A percentile compares a stretch with the other conserved stretches of the same genome.
Conservation (phyloP, 148 eudicot species). For the Chenopodium album region DNA sequence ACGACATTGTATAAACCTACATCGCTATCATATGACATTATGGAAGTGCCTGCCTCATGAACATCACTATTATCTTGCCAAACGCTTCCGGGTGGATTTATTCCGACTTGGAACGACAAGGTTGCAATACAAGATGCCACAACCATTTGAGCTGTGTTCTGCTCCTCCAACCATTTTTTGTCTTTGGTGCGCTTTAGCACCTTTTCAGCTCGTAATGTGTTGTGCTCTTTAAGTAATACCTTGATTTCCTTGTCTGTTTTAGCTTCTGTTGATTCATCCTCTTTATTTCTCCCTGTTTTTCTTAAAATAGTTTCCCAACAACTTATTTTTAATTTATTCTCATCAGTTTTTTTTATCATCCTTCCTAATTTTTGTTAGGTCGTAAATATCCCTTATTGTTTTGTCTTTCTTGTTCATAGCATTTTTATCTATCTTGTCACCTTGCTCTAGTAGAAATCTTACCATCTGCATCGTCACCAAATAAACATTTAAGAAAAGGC, state of each 20-base stretch:
- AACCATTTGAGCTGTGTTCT: not conserved
- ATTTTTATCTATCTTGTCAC: constrained; percentile 8
- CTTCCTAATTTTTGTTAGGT: not conserved
- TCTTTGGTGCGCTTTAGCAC: no score
- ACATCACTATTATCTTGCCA: no score
- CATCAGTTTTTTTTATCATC: not conserved
- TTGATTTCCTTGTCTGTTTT: no score
- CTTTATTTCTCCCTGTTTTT: no score
- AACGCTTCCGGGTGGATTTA: constrained; percentile 20
- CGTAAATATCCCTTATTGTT: constrained; percentile 20
- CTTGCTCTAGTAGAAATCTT: constrained; percentile 8
- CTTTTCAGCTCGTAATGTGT: constrained; percentile 8
- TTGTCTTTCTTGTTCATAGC: constrained; percentile 11
- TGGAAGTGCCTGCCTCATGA: no score
- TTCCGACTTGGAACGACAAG: no score
- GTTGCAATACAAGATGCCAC: not conserved
- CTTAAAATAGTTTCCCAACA: no score
- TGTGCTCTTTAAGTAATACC: not conserved
- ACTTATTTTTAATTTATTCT: not conserved
- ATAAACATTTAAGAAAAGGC: no score
- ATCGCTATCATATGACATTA: no score
- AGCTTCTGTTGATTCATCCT: no score
- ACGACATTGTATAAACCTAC: no score
- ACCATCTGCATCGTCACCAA: constrained; percentile 14
- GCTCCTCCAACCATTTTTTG: not conserved